Percentiles rank a stretch among this genome's conserved stretches.
phyloP scores from a whole-genome alignment of 768 basidiomycete genomes.

The Calocybe indica region DNA sequence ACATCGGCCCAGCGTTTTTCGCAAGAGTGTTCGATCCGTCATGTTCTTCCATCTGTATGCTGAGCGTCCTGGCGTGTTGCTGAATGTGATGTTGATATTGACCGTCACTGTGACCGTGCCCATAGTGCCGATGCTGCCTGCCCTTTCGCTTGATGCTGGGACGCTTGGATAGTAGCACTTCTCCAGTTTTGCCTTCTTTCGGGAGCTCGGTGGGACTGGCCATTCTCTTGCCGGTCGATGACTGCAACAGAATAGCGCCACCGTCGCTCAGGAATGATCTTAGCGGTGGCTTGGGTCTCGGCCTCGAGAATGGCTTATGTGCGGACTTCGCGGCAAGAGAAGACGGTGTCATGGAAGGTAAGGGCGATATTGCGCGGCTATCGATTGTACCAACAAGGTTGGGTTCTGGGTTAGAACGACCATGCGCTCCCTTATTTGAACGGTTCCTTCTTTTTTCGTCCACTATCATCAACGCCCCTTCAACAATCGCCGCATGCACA shows the following conservation, averaged over 20 bases:
- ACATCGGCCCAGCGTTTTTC: no score
- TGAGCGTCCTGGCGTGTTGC: no score
- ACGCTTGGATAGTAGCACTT: conserved; percentile 52
- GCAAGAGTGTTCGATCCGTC: no score
- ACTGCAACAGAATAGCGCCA: conserved; percentile 17
- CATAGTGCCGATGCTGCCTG: no score
- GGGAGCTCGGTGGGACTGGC: conserved; percentile 68
- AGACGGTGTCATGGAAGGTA: no score
- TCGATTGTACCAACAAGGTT: no score
- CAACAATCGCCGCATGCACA: conserved; percentile 80
- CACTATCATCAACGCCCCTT: conserved; percentile 70
- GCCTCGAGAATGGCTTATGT: conserved; percentile 1
- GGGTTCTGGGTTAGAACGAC: no score
- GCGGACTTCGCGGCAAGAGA: neutral
- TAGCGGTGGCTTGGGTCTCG: conserved; percentile 1
- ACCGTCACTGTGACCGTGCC: no score
- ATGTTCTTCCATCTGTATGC: no score
- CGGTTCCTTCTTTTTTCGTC: conserved; percentile 50
- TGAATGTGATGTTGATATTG: neutral
- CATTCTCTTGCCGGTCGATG: conserved; percentile 52
- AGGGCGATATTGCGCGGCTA: no score
- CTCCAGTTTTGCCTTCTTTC: conserved; percentile 56
- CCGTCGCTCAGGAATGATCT: conserved; percentile 1
- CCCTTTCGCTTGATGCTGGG: conserved; percentile 56
- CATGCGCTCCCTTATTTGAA: conserved; percentile 6